Evolutionary conservation across 2,329 filamentous ascomycete species (phyloP), one percentile per base, ranked within the genome.

Genomic region (Sporothrix pallida): DNA sequence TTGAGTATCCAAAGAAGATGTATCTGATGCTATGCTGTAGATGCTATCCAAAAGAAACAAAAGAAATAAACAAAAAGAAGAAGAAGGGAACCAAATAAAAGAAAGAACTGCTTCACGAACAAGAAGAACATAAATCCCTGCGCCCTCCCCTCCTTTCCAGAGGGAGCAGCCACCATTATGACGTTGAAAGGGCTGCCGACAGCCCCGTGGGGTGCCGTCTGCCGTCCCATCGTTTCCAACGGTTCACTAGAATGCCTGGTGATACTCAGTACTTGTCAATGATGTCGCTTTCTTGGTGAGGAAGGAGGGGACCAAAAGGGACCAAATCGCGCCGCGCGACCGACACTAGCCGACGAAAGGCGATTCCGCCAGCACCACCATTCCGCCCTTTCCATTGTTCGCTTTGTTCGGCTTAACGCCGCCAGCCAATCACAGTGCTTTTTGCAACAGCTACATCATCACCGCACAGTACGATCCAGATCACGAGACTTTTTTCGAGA

Each of bases 261-360:
- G 37, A 65, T 65, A 7, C 6, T 20, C 12, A 44, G 60, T 26
- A 26, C 23, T 26, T 63, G 60, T 37, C 0, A n/a, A 52, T 17
- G 52, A 15, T 13, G 23, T 3, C 9, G 12, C 50, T 52, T 9
- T 54, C 8, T n/a, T 63, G 37, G 37, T 63, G 60, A 44, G 37
- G 60, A 46, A 23, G 37, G 31, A 63, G 37, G 42, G 5, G 9
- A 13, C 31, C 31, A 37, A 37, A 37, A 37, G 31, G 31, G 31
- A 37, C 31, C 31, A 37, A 17, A 42, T 63, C 42, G 13, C 31
- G 37, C 17, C 42, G 65, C 70, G 37, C n/a, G 44, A n/a, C 76
- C 75, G 76, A 74, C 37, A 23, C 12, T 75, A 76, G 71, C 73
- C 73, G 74, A 75, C 42, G 31, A 5, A 56, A 75, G 31, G 63